Evolutionary conservation across 495 filamentous ascomycete species (phyloP).

Genomic region (Xylaria venustula): DNA sequence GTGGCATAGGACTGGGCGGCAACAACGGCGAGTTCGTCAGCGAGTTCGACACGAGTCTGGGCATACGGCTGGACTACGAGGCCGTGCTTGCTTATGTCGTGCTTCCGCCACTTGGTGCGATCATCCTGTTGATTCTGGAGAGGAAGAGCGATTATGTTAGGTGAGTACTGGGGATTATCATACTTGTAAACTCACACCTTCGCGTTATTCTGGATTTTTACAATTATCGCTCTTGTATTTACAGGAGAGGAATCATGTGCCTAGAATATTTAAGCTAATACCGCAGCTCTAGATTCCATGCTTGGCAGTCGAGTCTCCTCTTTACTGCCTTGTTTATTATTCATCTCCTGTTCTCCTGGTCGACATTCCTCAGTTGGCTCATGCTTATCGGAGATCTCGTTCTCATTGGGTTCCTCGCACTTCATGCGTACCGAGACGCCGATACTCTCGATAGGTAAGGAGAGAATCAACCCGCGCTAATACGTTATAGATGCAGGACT

Average conservation of each 20-base stretch:
- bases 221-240: too few species aligned
- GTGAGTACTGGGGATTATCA: conserved; percentile 46
- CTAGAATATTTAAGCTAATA: neutral
- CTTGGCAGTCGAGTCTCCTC: conserved; percentile 88
- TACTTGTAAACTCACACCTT: neutral
- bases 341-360: conserved; percentile 85
- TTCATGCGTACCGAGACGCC: conserved; percentile 83
- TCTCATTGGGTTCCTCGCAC: conserved; percentile 73
- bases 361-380: conserved; percentile 77
- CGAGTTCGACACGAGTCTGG: conserved; percentile 71
- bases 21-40: conserved; percentile 31
- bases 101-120: conserved; percentile 82
- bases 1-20: conserved; percentile 7
- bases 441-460: conserved; percentile 80
- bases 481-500: too few species aligned
- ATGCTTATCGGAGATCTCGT: conserved; percentile 72
- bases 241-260: neutral
- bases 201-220: neutral
- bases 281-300: conserved; percentile 69
- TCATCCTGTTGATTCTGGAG: conserved; percentile 81
- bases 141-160: conserved; percentile 95
- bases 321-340: conserved; percentile 83
- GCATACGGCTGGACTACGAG: conserved; percentile 73
- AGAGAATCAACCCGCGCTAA: neutral
- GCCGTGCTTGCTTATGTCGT: conserved; percentile 87